Base-by-base conservation (phyloP, 2,329 filamentous ascomycete genomes). In the Arthrobotrys sinensis region DNA sequence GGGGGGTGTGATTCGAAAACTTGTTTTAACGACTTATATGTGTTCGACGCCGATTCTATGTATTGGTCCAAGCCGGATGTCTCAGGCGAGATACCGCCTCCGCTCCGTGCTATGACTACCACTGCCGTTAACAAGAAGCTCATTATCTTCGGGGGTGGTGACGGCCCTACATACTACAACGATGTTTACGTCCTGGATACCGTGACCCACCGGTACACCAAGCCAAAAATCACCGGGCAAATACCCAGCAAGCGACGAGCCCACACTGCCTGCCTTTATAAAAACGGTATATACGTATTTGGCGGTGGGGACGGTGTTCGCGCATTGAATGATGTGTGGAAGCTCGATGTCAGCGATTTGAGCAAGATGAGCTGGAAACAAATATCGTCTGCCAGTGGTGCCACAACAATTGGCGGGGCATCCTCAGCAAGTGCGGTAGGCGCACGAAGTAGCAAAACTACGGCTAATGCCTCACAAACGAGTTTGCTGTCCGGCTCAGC, bases 161-260 rank as follows among this genome's bases (percentile, higher is more conserved):
- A 92, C 81, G 90, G 90, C 0, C 90, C 90, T 0, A 88, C 89
- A 24, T 92, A 92, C 83, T 92, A 92, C 83, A 92, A 92, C 82
- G 90, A 92, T 81, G 88, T 92, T 19, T 91, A 91, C 82, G 89
- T 92, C 53, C 86, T 92, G n/a, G 90, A 92, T 82, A 92, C 90
- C 21, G 86, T 90, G 78, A 92, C 90, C 82, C 91, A 90, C 82
- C 87, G 89, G 19, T 92, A 90, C 90, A 88, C 87, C 46, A 88
- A 87, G 78, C 90, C 90, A 48, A 87, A 87, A 48, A 88, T 91
- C 65, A 81, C 80, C 52, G 88, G 89, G 36, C 89, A 90, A 79
- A 83, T 86, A 24, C 90, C 90, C 0, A 90, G 88, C 71, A 89
- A 89, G 80, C 86, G 90, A 21, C 86, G 90, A 63, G 90, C 90